Evolutionary conservation across 495 filamentous ascomycete genomes (phyloP).

Genomic region (Friedmanniomyces endolithicus): DNA sequence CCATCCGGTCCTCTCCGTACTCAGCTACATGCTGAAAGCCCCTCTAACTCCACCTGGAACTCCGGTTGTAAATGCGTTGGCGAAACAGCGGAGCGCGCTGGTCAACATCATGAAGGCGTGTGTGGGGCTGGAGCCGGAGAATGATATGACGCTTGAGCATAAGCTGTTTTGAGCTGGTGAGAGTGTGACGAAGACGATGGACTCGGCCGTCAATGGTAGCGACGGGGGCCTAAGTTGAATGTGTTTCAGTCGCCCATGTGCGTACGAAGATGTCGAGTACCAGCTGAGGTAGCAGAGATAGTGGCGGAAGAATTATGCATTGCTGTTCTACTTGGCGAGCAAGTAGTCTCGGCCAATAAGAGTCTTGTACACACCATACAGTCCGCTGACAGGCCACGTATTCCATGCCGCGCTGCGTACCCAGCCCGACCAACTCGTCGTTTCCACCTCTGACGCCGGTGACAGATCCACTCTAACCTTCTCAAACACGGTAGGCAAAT

Average conservation of each 20-base stretch:
- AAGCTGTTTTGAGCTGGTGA: constrained; percentile 90
- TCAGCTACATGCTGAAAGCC: constrained; percentile 99
- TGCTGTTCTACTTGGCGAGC: constrained; percentile 12
- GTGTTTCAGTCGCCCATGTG: too few relatives aligned
- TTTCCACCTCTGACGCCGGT: background rate
- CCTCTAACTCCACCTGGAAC: constrained; percentile 91
- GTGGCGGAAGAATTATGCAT: too few relatives aligned
- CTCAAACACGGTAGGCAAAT: constrained; percentile 45
- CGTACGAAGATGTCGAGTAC: too few relatives aligned
- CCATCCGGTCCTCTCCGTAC: constrained; percentile 92
- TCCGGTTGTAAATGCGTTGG: constrained; percentile 88
- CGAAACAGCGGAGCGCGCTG: constrained; percentile 88
- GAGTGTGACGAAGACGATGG: too few relatives aligned
- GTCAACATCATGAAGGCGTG: constrained; percentile 99
- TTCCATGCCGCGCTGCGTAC: background rate
- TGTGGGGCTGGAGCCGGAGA: constrained; percentile 93
- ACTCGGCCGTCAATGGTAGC: too few relatives aligned
- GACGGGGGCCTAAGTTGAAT: too few relatives aligned
- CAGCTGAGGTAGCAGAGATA: background rate
- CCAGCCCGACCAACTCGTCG: constrained; percentile 9
- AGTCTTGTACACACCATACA: constrained; percentile 14
- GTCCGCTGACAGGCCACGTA: constrained; percentile 16
- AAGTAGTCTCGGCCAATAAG: constrained; percentile 14
- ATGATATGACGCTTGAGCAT: constrained; percentile 98
- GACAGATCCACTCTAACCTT: constrained; percentile 39